Evolutionary conservation across 1,139 yeast species (phyloP).

Genomic region (Scheffersomyces parashehatae): DNA sequence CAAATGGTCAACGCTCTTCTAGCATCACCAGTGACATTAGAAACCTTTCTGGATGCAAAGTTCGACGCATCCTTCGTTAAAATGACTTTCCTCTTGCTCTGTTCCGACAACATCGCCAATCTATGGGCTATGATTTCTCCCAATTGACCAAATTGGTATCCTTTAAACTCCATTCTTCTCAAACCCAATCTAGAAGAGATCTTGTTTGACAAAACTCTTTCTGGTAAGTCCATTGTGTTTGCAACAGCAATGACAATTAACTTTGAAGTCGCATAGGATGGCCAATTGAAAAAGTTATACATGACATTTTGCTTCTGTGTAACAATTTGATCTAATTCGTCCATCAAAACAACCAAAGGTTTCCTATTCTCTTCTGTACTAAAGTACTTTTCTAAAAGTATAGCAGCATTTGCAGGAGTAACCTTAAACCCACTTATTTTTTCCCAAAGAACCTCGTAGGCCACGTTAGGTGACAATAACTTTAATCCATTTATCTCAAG

Average conservation of each 20-base stretch:
- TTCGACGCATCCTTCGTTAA: constrained; percentile 80
- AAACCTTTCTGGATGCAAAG: constrained; percentile 91
- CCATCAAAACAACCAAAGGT: constrained; percentile 79
- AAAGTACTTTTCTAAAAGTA: constrained; percentile 41
- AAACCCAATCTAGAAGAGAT: constrained; percentile 90
- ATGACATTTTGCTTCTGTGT: constrained; percentile 83
- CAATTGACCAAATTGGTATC: constrained; percentile 81
- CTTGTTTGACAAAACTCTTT: constrained; percentile 81
- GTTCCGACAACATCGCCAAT: constrained; percentile 54
- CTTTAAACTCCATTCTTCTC: constrained; percentile 82
- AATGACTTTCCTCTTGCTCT: constrained; percentile 36
- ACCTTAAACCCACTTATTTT: constrained; percentile 64
- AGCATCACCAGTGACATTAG: constrained; percentile 97
- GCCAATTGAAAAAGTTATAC: constrained; percentile 98
- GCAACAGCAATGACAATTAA: constrained; percentile 91
- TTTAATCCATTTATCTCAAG: constrained; percentile 91
- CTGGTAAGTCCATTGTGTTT: constrained; percentile 97
- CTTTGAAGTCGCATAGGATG: constrained; percentile 76
- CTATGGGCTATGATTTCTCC: constrained; percentile 73
- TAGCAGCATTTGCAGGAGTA: constrained; percentile 61
- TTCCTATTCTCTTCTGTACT: constrained; percentile 25
- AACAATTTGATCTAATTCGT: constrained; percentile 90
- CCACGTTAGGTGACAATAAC: constrained; percentile 77
- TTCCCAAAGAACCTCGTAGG: constrained; percentile 84
- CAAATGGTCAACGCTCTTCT: constrained; percentile 88